Base-by-base conservation (phyloP, 1,139 yeast genomes). In the Nakaseomyces delphensis region DNA sequence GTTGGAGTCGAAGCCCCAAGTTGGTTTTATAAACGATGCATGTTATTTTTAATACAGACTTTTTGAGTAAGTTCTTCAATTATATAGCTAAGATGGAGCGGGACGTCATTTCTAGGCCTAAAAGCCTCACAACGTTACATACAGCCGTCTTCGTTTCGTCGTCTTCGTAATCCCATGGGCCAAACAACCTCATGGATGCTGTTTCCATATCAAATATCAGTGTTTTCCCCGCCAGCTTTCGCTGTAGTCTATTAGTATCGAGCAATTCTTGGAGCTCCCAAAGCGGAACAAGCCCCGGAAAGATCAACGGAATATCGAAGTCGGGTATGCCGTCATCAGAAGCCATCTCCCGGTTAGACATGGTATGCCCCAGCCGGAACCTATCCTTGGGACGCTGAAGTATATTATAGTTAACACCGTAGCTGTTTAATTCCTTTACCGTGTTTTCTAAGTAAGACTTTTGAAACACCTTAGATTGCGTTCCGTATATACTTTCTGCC, bases 281-380 rank as follows among this genome's bases (percentile, higher is more conserved):
- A 30, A 76, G 44, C 0, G 83, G 79, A 14, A 70, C 56, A 1
- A 74, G 48, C 0, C 82, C 81, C 0, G 81, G 80, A 1, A 72
- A 55, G 2, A 75, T 71, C 18, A 54, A 52, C 0, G 80, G 80
- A 2, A 74, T 47, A n/a, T 47, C 44, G 42, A 44, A 47, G 1
- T 45, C 41, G 14, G 43, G 43, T 14, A 45, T 42, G 5, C 40
- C 37, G 19, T 42, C 45, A 24, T 42, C 37, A 28, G 47, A 43
- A n/a, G 44, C 44, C 6, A 36, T 19, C 5, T 19, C 28, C 15
- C 11, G 35, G 2, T 19, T 16, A 9, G 23, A 24, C 39, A 25
- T 19, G 9, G 14, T 18, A 10, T 25, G 24, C 8, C 25, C 39
- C 10, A 19, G 14, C 5, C 31, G 23, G 13, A 31, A 31, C 14